Base-by-base conservation (phyloP, 345 rosid species). In the Populus pruinosa region DNA sequence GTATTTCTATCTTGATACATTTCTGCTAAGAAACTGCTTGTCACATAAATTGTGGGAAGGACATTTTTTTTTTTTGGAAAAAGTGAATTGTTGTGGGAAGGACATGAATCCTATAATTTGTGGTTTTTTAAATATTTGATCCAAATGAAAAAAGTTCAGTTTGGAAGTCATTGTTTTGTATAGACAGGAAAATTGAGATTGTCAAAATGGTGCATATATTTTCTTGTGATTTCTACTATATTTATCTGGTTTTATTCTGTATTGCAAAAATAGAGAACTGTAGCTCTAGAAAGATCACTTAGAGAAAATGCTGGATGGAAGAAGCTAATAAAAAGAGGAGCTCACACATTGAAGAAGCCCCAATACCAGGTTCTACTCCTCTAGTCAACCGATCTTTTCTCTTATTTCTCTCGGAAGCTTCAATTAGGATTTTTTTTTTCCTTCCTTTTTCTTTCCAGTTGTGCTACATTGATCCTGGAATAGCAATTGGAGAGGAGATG, bases 381-480 rank as follows among this genome's bases (percentile, higher is more conserved):
- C 55, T 65, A 67, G 7, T 55, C 31, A 39, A 62, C 31, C 20
- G 6, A 25, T 62, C 50, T 27, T 39, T 31, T 50, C 69, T 79
- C 70, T 20, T 41, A 62, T 79, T 33, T 29, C 76, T 17, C 41
- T n/a, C 43, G 21, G 56, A 61, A 62, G 55, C 47, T 74, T 81
- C 13, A 65, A 4, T 73, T 61, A 71, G 4, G 9, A 2, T 55
- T n/a, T 55, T 21, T 55, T 55, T 21, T 8, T 20, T 21, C n/a
- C 21, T 5, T 49, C 18, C 18, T 21, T 23, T 8, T 55, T 55
- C 69, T 65, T 83, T 78, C 63, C 92, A 91, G 94, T 78, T 88
- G 56, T 90, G 90, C 77, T 90, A 88, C 76, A 88, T 93, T 67
- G 97, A 93, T 78, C 80, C 83, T 67, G 98, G 94, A 79, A 85